phyloP scores from a whole-genome alignment of 1,284 basidiomycete genomes.

The Rhodotorula sp. region DNA sequence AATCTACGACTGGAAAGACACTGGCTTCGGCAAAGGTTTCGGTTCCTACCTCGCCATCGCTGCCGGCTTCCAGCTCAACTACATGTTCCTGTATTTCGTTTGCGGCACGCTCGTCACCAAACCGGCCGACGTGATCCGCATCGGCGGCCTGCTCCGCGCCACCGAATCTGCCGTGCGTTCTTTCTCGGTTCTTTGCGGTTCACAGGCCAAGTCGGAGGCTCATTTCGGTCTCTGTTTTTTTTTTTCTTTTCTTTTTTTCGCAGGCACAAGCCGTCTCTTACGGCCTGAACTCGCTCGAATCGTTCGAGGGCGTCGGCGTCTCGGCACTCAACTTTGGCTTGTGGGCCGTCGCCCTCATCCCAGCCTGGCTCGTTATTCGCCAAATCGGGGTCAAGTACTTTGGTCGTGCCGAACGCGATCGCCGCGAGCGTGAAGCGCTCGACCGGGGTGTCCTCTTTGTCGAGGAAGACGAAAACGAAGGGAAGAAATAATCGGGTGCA shows the following conservation, averaged over 20 bases:
- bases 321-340: conserved; percentile 25
- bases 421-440: conserved; percentile 32
- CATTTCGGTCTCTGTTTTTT: too few relatives aligned
- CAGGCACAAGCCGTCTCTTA: conserved; percentile 29
- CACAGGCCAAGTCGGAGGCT: neutral
- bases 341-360: conserved; percentile 27
- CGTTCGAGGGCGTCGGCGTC: conserved; percentile 21
- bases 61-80: conserved; percentile 23
- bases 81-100: conserved; percentile 29
- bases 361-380: conserved; percentile 30
- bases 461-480: neutral
- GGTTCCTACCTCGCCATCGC: conserved; percentile 8
- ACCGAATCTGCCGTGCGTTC: conserved; percentile 28
- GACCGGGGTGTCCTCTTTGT: conserved; percentile 26
- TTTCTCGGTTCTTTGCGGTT: neutral
- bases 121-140: conserved; percentile 28
- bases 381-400: conserved; percentile 25
- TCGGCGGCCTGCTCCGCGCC: conserved; percentile 43
- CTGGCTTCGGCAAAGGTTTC: conserved; percentile 21
- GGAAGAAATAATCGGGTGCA: too few relatives aligned
- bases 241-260: too few relatives aligned
- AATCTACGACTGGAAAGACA: conserved; percentile 23
- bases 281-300: conserved; percentile 28
- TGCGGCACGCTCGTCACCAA: conserved; percentile 17
- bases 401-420: conserved; percentile 28